Base-by-base conservation (phyloP, 352 stramenopile species). In the Pythium grandisporangium region DNA sequence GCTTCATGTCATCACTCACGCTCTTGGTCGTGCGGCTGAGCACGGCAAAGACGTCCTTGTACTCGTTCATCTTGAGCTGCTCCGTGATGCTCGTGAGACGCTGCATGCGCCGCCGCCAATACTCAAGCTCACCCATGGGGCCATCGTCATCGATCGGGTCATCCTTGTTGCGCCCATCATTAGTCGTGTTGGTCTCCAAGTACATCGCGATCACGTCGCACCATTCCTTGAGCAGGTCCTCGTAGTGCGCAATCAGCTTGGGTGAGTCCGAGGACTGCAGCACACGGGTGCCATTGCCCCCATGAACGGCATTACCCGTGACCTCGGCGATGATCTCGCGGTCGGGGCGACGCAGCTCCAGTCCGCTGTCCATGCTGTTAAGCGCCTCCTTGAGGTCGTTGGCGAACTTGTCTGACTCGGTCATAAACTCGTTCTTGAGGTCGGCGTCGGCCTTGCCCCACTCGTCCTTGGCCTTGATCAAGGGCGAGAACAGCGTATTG, bases 31-130 rank as follows among this genome's bases (percentile, higher is more conserved):
- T 87, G 13, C 77, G 62, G 21, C 75, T 96, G 0, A 98, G 63
- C 25, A 98, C 77, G 2, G 73, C 79, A 26, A 98, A 96, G 0
- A 98, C 93, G 27, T 95, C 79, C 55, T 97, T 98, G 67, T 89
- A 95, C 53, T 98, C 92, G 57, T 94, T 96, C 53, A 96, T 90
- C 61, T 98, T 98, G 36, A 99, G 75, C 70, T 99, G 95, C 56
- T 99, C 95, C 13, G 91, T 97, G 61, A 99, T 98, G 42, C 89
- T 98, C n/a, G 92, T 98, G n/a, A 99, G 71, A 2, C 95, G 78
- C 58, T 99, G 95, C 89, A 98, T 98, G 39, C 93, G 78, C 24
- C 82, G 73, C 8, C 95, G 70, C 96, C 95, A 99, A 59, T 97
- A 96, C 65, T 98, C 93, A 26, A 99, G 83, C 66, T 99, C 95